These are phyloP conservation scores for Fusarium pseudoanthophilum DNA, from an alignment of 2,329 filamentous ascomycete genomes.

Conservation along the genomic window DNA sequence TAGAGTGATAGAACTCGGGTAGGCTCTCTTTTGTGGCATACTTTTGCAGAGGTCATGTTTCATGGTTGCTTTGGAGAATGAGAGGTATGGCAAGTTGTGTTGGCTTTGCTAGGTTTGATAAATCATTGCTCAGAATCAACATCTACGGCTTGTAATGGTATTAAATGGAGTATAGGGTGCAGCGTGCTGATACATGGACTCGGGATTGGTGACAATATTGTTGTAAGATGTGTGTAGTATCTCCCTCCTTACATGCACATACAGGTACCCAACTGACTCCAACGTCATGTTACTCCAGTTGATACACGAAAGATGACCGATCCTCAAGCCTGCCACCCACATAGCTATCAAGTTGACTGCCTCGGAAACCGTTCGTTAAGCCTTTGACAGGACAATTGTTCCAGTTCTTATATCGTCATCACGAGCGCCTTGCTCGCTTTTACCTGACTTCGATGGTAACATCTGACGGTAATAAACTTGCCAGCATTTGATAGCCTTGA, in stretches of 20 bases:
- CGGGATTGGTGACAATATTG: neutral
- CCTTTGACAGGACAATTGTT: no score
- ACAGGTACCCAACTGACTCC: neutral
- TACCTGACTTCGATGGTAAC: neutral
- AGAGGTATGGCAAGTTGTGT: neutral
- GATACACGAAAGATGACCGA: neutral
- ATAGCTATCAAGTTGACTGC: neutral
- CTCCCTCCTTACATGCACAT: neutral
- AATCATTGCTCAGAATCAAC: neutral
- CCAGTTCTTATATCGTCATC: no score
- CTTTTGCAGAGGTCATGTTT: neutral
- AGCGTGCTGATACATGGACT: neutral
- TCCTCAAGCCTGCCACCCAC: fast-evolving
- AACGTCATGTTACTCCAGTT: neutral
- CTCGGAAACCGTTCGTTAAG: no score
- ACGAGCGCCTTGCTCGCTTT: no score
- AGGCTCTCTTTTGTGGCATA: neutral
- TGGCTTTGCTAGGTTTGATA: neutral
- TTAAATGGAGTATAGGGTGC: fast-evolving
- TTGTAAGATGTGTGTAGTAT: fast-evolving
- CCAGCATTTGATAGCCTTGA: no score
- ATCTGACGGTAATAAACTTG: fast-evolving
- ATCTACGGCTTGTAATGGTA: neutral
- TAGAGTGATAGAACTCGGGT: neutral
- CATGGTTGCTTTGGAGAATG: neutral